phyloP scores from a whole-genome alignment of 768 basidiomycete genomes.

The Amanita rubescens region DNA sequence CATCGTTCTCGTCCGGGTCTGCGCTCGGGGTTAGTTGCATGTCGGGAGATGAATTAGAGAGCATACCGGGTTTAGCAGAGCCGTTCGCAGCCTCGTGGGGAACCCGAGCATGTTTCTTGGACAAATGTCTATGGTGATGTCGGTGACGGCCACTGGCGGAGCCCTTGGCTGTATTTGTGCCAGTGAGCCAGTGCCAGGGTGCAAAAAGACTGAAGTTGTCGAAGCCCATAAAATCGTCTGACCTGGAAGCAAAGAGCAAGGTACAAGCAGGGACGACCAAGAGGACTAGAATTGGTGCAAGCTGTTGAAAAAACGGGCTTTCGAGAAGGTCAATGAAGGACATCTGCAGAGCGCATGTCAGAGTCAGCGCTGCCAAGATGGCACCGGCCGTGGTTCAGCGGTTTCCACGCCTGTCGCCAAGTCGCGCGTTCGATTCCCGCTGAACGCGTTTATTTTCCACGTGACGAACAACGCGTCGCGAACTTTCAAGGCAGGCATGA shows the following conservation, averaged over 20 bases:
- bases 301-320: slow-evolving; percentile 41
- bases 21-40: not conserved
- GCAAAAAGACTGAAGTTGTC: slow-evolving; percentile 46
- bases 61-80: slow-evolving; percentile 20
- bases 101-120: slow-evolving; percentile 45
- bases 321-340: slow-evolving; percentile 33
- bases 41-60: no score
- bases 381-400: not conserved
- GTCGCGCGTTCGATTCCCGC: no score
- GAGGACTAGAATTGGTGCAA: slow-evolving; percentile 49
- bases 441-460: no score
- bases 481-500: slow-evolving; percentile 8
- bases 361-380: slow-evolving; percentile 11
- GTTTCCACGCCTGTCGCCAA: not conserved
- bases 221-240: slow-evolving; percentile 43
- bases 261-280: slow-evolving; percentile 46
- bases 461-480: slow-evolving; percentile 2
- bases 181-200: slow-evolving; percentile 58
- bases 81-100: no score
- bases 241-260: slow-evolving; percentile 32
- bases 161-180: slow-evolving; percentile 13
- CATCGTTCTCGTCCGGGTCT: slow-evolving; percentile 14
- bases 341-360: slow-evolving; percentile 37
- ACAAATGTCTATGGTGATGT: slow-evolving; percentile 29
- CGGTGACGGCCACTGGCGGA: not conserved